These are phyloP conservation scores for Fusarium pilosicola DNA, from an alignment of 2,329 filamentous ascomycete genomes.

Conservation along the genomic window DNA sequence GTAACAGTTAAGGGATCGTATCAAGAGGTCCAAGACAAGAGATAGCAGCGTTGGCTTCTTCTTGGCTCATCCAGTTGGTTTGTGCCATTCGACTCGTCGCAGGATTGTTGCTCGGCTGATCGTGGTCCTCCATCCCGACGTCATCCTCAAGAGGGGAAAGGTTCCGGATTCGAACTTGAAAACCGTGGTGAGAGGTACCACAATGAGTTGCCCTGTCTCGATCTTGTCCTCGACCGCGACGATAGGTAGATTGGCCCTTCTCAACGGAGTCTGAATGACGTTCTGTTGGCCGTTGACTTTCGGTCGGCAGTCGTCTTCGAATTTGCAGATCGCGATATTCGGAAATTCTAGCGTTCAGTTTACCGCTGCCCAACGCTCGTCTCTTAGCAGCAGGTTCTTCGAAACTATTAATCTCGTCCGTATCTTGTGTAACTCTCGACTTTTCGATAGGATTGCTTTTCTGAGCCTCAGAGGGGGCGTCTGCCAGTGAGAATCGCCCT, in stretches of 20 bases:
- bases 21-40: background rate
- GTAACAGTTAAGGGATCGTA: background rate
- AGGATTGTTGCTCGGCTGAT: background rate
- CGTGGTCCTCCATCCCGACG: background rate
- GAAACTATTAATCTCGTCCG: background rate
- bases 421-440: background rate
- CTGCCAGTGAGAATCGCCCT: background rate
- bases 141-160: background rate
- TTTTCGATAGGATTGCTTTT: rapidly evolving
- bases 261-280: too few species aligned
- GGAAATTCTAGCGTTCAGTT: background rate
- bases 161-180: background rate
- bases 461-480: background rate
- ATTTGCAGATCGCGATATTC: background rate
- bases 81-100: background rate
- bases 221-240: background rate
- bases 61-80: background rate
- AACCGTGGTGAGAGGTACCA: background rate
- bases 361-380: background rate
- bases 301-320: background rate
- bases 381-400: background rate
- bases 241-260: background rate
- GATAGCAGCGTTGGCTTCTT: background rate
- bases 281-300: too few species aligned
- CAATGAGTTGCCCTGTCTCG: rapidly evolving